Conservation (phyloP, 768 basidiomycete genomes). For the Tremella fuciformis region DNA sequence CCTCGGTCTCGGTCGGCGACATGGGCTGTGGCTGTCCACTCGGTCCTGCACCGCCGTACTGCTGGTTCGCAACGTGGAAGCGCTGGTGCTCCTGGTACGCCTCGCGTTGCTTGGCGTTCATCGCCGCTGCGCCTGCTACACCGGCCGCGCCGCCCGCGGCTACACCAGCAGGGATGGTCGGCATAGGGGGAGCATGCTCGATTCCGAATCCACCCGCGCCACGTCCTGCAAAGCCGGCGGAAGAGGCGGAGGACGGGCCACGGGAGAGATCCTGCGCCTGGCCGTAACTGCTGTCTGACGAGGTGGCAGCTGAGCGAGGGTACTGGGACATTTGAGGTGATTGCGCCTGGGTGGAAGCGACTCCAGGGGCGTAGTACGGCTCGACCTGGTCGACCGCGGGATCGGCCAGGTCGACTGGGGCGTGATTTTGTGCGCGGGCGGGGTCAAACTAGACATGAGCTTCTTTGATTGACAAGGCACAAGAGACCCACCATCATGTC, state of each 20-base stretch:
- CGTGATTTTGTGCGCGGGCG: slow-evolving; percentile 41
- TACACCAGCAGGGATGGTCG: slow-evolving; percentile 24
- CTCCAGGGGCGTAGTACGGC: slow-evolving; percentile 46
- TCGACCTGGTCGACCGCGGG: slow-evolving; percentile 29
- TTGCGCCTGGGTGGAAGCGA: slow-evolving; percentile 31
- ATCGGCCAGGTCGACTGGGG: slow-evolving; percentile 43
- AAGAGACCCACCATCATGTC: slow-evolving; percentile 48
- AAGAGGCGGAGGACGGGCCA: slow-evolving; percentile 42
- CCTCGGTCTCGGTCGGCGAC: slow-evolving; percentile 25
- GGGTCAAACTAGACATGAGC: slow-evolving; percentile 43
- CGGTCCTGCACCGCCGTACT: slow-evolving; percentile 12
- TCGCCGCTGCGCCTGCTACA: slow-evolving; percentile 28
- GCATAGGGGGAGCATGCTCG: slow-evolving; percentile 25
- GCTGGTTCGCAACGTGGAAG: slow-evolving; percentile 33
- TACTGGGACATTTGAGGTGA: slow-evolving; percentile 50
- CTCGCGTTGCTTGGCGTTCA: slow-evolving; percentile 47
- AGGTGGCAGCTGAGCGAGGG: slow-evolving; percentile 37
- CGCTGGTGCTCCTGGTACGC: slow-evolving; percentile 46
- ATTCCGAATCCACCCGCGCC: slow-evolving; percentile 32
- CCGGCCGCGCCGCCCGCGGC: slow-evolving; percentile 25
- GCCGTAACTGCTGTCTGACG: slow-evolving; percentile 36
- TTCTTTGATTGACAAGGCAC: not conserved
- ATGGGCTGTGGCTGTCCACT: slow-evolving; percentile 16
- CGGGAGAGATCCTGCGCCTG: slow-evolving; percentile 30
- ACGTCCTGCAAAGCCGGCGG: slow-evolving; percentile 49